Percentiles rank a stretch among this genome's conserved stretches.
Evolutionary conservation across 352 stramenopile genomes (phyloP).

Genomic region (Bremia lactucae): DNA sequence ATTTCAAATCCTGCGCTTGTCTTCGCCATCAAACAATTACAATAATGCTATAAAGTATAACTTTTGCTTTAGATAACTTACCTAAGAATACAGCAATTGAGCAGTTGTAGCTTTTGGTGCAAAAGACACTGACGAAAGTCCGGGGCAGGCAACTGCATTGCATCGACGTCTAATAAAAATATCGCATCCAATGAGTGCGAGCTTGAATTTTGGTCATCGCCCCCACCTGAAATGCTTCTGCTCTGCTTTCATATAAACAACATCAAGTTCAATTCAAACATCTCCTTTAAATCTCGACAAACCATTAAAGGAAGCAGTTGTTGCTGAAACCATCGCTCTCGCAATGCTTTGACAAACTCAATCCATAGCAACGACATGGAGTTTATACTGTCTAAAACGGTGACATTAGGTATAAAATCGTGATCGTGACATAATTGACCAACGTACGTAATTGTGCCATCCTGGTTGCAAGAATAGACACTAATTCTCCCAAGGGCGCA

Average conservation of each 20-base stretch:
- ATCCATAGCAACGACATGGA: conserved; percentile 74
- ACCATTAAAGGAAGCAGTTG: conserved; percentile 68
- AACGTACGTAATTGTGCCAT: conserved; percentile 70
- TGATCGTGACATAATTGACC: too few relatives aligned
- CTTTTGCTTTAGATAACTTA: conserved; percentile 1
- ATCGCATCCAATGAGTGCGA: conserved; percentile 33
- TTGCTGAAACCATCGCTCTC: conserved; percentile 59
- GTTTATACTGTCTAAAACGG: conserved; percentile 44
- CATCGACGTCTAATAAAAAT: conserved; percentile 43
- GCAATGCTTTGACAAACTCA: conserved; percentile 69
- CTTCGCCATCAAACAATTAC: too few relatives aligned
- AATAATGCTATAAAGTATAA: too few relatives aligned
- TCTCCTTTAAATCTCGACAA: background rate
- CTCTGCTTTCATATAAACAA: conserved; percentile 16
- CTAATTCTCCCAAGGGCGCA: conserved; percentile 50
- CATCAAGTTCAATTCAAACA: background rate
- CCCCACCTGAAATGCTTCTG: conserved; percentile 18
- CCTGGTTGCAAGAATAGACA: conserved; percentile 52
- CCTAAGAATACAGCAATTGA: conserved; percentile 73
- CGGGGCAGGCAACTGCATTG: conserved; percentile 36
- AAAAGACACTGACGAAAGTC: conserved; percentile 69
- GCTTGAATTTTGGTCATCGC: conserved; percentile 18
- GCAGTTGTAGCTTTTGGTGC: conserved; percentile 70
- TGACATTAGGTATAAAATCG: conserved; percentile 7
- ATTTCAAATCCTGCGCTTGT: background rate